These are phyloP conservation scores for Neocucurbitaria cava DNA, from an alignment of 2,329 filamentous ascomycete genomes.

Conservation along the genomic window DNA sequence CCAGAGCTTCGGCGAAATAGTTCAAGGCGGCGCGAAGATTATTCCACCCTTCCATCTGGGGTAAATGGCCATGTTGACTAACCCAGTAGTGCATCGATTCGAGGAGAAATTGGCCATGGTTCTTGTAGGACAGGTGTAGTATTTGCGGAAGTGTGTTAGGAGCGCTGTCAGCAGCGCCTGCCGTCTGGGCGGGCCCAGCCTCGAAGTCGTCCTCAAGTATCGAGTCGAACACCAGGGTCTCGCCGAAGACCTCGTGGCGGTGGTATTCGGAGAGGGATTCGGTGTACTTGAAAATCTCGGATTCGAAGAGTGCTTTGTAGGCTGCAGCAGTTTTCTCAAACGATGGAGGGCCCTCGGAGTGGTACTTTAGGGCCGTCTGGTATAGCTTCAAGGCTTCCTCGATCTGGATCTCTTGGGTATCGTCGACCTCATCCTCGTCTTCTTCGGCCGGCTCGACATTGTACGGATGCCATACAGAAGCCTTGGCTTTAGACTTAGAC, in stretches of 20 bases:
- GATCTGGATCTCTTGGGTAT: constrained; percentile 94
- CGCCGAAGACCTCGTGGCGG: constrained; percentile 65
- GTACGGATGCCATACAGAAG: constrained; percentile 75
- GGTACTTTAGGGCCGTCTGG: constrained; percentile 86
- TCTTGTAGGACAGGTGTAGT: constrained; percentile 93
- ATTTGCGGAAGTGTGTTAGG: constrained; percentile 87
- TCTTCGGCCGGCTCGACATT: constrained; percentile 95
- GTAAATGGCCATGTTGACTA: constrained; percentile 40
- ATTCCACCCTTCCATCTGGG: constrained; percentile 39
- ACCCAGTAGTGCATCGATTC: constrained; percentile 69
- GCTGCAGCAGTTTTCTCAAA: constrained; percentile 80
- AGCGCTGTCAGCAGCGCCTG: constrained; percentile 72
- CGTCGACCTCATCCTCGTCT: constrained; percentile 88
- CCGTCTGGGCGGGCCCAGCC: constrained; percentile 52
- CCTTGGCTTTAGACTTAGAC: no score
- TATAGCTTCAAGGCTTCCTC: constrained; percentile 97
- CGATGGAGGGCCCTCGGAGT: constrained; percentile 81
- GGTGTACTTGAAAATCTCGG: constrained; percentile 91
- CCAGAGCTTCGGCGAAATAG: constrained; percentile 67
- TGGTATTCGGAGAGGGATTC: constrained; percentile 87
- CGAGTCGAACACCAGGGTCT: constrained; percentile 51
- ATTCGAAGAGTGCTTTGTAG: constrained; percentile 84
- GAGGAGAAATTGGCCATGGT: constrained; percentile 89
- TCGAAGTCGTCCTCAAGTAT: constrained; percentile 50
- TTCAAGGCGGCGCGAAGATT: constrained; percentile 49